phyloP scores from a whole-genome alignment of 2,329 filamentous ascomycete species.

The Bipolaris zeicola region DNA sequence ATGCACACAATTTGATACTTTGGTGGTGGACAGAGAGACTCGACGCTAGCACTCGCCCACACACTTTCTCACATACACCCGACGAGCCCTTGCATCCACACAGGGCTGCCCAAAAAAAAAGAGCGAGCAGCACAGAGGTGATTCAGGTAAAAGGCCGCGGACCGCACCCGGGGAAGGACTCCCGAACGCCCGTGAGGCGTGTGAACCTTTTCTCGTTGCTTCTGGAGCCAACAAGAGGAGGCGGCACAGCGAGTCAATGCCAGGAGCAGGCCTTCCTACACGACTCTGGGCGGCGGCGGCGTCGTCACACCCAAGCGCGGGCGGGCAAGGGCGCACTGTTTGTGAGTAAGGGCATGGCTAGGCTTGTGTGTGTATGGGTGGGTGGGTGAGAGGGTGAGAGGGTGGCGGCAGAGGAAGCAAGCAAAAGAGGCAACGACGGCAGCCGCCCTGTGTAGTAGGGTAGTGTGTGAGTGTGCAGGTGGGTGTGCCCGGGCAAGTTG shows the following conservation, averaged over 20 bases:
- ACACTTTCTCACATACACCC: too few species aligned
- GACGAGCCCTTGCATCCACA: conserved; percentile 3
- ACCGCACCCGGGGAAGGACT: conserved; percentile 37
- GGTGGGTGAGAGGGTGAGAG: background rate
- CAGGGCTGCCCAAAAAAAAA: conserved; percentile 19
- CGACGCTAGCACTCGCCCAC: background rate
- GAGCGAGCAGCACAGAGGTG: conserved; percentile 8
- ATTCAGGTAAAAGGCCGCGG: conserved; percentile 31
- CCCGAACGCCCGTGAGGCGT: conserved; percentile 35
- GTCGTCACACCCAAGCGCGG: background rate
- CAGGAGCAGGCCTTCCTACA: conserved; percentile 10
- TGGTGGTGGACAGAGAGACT: background rate
- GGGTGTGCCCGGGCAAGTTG: too few species aligned
- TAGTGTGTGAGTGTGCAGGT: too few species aligned
- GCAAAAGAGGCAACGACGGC: too few species aligned
- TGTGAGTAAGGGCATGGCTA: background rate
- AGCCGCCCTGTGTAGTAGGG: too few species aligned
- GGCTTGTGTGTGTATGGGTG: background rate
- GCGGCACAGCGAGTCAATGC: conserved; percentile 30
- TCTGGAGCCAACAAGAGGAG: conserved; percentile 34
- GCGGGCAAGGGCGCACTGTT: background rate
- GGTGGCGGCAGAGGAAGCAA: background rate
- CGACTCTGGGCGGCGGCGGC: conserved; percentile 2
- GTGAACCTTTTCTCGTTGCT: conserved; percentile 32
- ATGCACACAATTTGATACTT: background rate